Percentiles rank a stretch among this genome's conserved stretches.
Conservation (phyloP, 805 yeast genomes). For the Pichia pseudocactophila region DNA sequence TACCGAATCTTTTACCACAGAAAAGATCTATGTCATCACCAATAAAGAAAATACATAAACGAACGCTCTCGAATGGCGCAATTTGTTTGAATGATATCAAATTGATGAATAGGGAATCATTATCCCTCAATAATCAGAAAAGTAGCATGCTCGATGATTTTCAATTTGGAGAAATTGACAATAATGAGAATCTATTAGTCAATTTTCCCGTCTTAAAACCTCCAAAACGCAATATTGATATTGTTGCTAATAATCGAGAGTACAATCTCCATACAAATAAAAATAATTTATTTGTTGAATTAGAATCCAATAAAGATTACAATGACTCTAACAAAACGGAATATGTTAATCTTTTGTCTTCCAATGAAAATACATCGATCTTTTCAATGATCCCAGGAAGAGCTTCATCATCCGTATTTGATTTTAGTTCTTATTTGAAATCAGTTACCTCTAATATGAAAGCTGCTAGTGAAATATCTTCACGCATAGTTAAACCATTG, state of each 20-base stretch:
- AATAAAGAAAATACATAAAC: background rate
- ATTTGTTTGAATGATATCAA: background rate
- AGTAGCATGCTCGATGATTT: constrained; percentile 12
- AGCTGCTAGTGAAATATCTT: background rate
- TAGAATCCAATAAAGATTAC: background rate
- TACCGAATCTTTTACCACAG: constrained; percentile 5
- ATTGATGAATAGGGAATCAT: constrained; percentile 1
- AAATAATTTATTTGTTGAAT: background rate
- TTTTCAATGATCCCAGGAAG: constrained; percentile 1
- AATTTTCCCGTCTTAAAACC: constrained; percentile 2
- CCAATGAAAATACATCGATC: constrained; percentile 1
- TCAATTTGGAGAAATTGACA: constrained; percentile 22
- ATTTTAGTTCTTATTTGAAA: constrained; percentile 23
- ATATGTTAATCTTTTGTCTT: background rate
- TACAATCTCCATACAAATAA: background rate
- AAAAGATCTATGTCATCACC: constrained; percentile 4
- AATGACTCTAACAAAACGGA: constrained; percentile 13
- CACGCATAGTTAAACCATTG: constrained; percentile 13
- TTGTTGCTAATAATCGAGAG: background rate
- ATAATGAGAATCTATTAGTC: constrained; percentile 2
- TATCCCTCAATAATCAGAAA: background rate
- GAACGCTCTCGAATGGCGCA: background rate
- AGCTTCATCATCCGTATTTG: constrained; percentile 11
- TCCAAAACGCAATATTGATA: background rate
- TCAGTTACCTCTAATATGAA: constrained; percentile 16